phyloP scores from a whole-genome alignment of 257 asterid genomes.

The Nemophila menziesii region DNA sequence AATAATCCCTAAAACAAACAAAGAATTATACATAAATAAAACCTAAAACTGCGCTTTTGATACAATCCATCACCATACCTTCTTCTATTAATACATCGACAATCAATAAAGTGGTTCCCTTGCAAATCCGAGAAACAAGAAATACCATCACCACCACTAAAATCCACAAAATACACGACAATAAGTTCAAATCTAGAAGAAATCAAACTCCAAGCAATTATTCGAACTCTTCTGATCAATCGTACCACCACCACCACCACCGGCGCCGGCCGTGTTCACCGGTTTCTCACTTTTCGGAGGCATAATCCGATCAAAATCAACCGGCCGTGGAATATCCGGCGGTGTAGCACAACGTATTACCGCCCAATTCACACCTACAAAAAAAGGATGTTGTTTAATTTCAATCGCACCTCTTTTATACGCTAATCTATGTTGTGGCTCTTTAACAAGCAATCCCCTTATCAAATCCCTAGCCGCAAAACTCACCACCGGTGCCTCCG shows the following conservation, averaged over 20 bases:
- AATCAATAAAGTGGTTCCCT: no score
- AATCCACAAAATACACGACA: no score
- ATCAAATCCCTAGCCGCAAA: constrained; percentile 57
- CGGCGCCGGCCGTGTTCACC: no score
- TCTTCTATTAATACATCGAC: no score
- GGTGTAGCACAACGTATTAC: constrained; percentile 60
- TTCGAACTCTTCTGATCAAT: constrained; percentile 29
- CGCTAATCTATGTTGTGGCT: constrained; percentile 54
- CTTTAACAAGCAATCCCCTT: constrained; percentile 53
- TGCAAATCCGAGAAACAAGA: no score
- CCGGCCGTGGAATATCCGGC: constrained; percentile 50
- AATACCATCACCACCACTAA: no score
- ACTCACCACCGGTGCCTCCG: constrained; percentile 54
- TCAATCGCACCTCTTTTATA: constrained; percentile 63
- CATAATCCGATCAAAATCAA: constrained; percentile 36
- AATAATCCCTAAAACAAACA: no score
- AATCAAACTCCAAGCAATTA: constrained; percentile 68
- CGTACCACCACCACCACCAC: constrained; percentile 26
- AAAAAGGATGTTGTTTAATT: constrained; percentile 60
- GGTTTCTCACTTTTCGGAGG: constrained; percentile 25
- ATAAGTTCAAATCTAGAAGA: no score
- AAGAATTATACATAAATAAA: no score
- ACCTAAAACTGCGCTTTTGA: no score
- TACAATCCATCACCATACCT: no score
- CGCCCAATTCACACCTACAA: constrained; percentile 79